Evolutionary conservation across 305 asterid genomes (phyloP).

Genomic region (Fraxinus ornus): DNA sequence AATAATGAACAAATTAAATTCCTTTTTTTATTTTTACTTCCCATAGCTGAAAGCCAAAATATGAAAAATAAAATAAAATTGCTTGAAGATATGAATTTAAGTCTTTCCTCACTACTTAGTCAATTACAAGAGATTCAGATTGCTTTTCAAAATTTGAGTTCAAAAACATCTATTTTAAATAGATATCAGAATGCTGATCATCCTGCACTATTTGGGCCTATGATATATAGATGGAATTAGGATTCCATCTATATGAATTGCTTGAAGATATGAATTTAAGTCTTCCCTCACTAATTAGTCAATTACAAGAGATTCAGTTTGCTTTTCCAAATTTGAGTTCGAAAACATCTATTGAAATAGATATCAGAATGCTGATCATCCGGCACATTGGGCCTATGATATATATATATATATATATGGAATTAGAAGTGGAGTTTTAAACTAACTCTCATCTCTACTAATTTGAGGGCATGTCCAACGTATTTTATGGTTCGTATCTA

Average conservation of each 20-base stretch:
- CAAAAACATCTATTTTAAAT: no score
- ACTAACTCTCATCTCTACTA: background rate
- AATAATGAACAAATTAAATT: no score
- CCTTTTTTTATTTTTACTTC: no score
- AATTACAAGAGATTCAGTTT: background rate
- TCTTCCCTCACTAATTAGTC: background rate
- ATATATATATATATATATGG: background rate
- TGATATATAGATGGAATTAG: background rate
- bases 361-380: background rate
- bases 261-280: background rate
- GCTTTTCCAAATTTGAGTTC: background rate
- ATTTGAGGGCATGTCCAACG: background rate
- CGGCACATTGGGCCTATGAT: background rate
- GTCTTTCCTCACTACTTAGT: background rate
- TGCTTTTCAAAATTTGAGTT: background rate
- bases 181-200: background rate
- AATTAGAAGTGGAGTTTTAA: background rate
- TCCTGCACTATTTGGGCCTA: background rate
- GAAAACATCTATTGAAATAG: background rate
- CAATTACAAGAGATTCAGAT: background rate
- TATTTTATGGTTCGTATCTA: background rate
- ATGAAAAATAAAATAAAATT: background rate
- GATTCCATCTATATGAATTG: background rate
- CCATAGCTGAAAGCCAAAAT: background rate
- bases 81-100: background rate